Evolutionary conservation across 2,329 filamentous ascomycete genomes (phyloP).

Genomic region (Ascocoryne sarcoides): DNA sequence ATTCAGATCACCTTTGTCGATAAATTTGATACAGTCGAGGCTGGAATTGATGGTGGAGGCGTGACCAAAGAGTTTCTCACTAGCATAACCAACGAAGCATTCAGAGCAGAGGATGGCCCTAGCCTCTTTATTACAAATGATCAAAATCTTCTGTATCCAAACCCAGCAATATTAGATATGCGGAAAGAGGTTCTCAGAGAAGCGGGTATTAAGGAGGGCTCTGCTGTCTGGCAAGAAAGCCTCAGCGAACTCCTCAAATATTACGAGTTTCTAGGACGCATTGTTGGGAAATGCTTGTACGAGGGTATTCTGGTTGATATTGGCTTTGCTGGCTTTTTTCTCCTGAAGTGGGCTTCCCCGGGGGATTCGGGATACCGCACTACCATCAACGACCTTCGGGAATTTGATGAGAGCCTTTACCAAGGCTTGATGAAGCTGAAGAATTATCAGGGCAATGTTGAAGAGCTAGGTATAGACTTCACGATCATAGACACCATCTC

Average conservation of each 20-base stretch:
- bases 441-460: conserved; percentile 73
- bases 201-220: conserved; percentile 42
- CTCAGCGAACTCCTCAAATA: conserved; percentile 56
- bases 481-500: conserved; percentile 68
- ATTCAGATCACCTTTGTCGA: conserved; percentile 97
- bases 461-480: conserved; percentile 78
- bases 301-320: conserved; percentile 94
- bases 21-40: conserved; percentile 75
- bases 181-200: conserved; percentile 48
- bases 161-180: conserved; percentile 69
- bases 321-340: conserved; percentile 88
- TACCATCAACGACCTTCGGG: conserved; percentile 89
- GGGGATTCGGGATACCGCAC: conserved; percentile 67
- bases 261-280: conserved; percentile 86
- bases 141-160: conserved; percentile 81
- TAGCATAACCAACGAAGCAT: conserved; percentile 78
- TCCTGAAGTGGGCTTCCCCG: conserved; percentile 86
- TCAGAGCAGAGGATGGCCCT: conserved; percentile 48
- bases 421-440: conserved; percentile 77
- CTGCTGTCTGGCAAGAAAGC: conserved; percentile 45
- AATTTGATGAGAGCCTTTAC: conserved; percentile 86
- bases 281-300: conserved; percentile 95
- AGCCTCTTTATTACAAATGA: conserved; percentile 76
- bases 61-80: conserved; percentile 97
- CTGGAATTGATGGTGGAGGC: conserved; percentile 92